Conservation (phyloP, 2,329 filamentous ascomycete species). For the Sphaerulina populicola region DNA sequence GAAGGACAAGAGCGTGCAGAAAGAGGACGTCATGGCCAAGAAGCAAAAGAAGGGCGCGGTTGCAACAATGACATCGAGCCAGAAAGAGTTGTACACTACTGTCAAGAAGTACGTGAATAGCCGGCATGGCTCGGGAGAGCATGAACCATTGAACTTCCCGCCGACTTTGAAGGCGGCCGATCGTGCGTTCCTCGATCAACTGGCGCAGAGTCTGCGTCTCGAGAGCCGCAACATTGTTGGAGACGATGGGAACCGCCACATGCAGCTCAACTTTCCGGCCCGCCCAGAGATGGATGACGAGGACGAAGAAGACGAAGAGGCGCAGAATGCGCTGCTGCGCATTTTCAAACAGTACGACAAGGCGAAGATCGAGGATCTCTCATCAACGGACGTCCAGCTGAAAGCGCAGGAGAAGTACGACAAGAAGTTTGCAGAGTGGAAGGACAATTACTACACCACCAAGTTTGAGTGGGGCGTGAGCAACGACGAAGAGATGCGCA, state of each 20-base stretch:
- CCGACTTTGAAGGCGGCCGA: constrained; percentile 68
- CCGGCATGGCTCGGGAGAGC: constrained; percentile 46
- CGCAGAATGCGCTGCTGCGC: constrained; percentile 70
- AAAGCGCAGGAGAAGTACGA: constrained; percentile 80
- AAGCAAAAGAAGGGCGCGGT: constrained; percentile 53
- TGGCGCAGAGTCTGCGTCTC: constrained; percentile 61
- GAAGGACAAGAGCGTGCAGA: constrained; percentile 70
- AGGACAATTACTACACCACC: constrained; percentile 80
- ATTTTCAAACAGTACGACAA: constrained; percentile 88
- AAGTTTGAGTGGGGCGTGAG: constrained; percentile 87
- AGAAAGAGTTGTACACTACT: constrained; percentile 72
- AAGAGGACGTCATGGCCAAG: constrained; percentile 57
- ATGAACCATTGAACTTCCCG: constrained; percentile 62
- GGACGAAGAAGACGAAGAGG: constrained; percentile 73
- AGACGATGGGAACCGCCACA: constrained; percentile 57
- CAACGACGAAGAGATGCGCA: constrained; percentile 69
- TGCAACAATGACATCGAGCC: constrained; percentile 65
- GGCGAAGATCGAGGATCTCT: constrained; percentile 72
- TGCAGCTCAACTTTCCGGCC: constrained; percentile 54
- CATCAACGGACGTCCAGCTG: constrained; percentile 67
- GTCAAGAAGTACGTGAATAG: constrained; percentile 76
- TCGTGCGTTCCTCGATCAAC: constrained; percentile 83
- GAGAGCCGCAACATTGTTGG: constrained; percentile 57
- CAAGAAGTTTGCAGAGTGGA: constrained; percentile 84
- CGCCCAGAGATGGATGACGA: constrained; percentile 46